Evolutionary conservation across 345 rosid species (phyloP).

Genomic region (Clarkia xantiana): DNA sequence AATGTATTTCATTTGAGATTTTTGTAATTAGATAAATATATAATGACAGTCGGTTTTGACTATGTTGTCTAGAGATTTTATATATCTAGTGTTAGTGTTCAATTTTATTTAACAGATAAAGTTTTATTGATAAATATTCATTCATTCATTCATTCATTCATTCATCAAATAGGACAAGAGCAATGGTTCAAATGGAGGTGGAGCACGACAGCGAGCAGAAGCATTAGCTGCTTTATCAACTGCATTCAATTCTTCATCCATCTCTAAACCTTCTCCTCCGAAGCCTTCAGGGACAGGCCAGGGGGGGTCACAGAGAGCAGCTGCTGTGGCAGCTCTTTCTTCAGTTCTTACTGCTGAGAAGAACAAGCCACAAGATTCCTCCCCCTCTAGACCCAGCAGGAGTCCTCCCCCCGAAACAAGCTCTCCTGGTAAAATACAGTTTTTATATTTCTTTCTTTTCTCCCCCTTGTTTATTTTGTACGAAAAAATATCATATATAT

Average conservation of each 20-base stretch:
- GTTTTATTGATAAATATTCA: not conserved
- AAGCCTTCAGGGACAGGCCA: constrained; percentile 30
- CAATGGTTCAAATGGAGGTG: constrained; percentile 53
- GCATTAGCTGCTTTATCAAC: constrained; percentile 78
- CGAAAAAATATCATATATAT: no score
- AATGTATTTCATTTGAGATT: no score
- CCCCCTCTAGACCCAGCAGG: constrained; percentile 35
- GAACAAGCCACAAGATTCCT: constrained; percentile 42
- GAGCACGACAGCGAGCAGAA: constrained; percentile 68
- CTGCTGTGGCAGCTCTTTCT: constrained; percentile 95
- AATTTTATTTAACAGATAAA: no score
- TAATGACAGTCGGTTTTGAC: no score
- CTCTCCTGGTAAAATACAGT: constrained; percentile 26
- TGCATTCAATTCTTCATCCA: constrained; percentile 58
- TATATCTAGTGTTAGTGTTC: no score
- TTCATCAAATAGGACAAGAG: constrained; percentile 40
- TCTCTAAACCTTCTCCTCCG: constrained; percentile 29
- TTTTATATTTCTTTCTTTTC: no score
- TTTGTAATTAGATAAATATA: no score
- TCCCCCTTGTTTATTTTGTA: no score
- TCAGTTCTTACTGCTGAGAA: constrained; percentile 75
- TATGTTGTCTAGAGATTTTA: no score
- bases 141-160: not conserved
- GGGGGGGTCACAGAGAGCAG: constrained; percentile 86
- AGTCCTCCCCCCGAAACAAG: constrained; percentile 35